Percentiles rank a stretch among this genome's conserved stretches.
These are phyloP conservation scores for Crithidia sp. DNA, from an alignment of 208 protist genomes.

Conservation along the genomic window DNA sequence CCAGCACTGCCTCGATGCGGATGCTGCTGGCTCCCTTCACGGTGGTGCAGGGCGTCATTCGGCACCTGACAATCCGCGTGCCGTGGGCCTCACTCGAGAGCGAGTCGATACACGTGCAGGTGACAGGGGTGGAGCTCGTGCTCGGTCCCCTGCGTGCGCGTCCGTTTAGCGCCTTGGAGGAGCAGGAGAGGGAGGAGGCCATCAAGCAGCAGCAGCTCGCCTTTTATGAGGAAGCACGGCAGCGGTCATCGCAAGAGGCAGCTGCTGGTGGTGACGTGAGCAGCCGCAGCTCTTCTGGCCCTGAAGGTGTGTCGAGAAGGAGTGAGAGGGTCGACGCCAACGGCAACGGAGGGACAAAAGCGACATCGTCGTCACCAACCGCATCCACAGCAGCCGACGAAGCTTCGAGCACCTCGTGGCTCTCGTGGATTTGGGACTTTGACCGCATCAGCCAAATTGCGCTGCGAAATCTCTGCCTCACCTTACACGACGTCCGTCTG, in stretches of 20 bases:
- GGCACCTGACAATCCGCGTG: constrained; percentile 61
- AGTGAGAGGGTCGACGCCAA: too few relatives aligned
- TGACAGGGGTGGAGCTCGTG: constrained; percentile 73
- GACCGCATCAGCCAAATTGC: constrained; percentile 61
- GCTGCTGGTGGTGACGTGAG: not conserved
- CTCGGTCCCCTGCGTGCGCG: constrained; percentile 66
- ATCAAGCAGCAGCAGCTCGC: constrained; percentile 70
- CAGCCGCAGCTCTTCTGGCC: constrained; percentile 1
- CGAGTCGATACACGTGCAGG: constrained; percentile 66
- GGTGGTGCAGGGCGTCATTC: constrained; percentile 72
- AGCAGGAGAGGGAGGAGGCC: constrained; percentile 48
- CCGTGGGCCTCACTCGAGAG: constrained; percentile 80
- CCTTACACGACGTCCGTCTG: constrained; percentile 50
- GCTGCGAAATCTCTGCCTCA: constrained; percentile 55
- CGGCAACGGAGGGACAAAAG: too few relatives aligned
- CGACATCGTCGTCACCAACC: too few relatives aligned
- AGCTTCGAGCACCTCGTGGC: constrained; percentile 16
- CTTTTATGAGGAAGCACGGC: constrained; percentile 53
- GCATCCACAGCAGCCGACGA: not conserved
- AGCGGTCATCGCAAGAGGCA: constrained; percentile 11
- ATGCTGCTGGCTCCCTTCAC: constrained; percentile 77
- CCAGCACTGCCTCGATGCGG: constrained; percentile 30
- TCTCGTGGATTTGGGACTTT: constrained; percentile 40
- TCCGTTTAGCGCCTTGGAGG: constrained; percentile 56
- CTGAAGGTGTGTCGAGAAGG: too few relatives aligned